Base-by-base conservation (phyloP, 2,329 filamentous ascomycete species). In the Ascochyta fabae region DNA sequence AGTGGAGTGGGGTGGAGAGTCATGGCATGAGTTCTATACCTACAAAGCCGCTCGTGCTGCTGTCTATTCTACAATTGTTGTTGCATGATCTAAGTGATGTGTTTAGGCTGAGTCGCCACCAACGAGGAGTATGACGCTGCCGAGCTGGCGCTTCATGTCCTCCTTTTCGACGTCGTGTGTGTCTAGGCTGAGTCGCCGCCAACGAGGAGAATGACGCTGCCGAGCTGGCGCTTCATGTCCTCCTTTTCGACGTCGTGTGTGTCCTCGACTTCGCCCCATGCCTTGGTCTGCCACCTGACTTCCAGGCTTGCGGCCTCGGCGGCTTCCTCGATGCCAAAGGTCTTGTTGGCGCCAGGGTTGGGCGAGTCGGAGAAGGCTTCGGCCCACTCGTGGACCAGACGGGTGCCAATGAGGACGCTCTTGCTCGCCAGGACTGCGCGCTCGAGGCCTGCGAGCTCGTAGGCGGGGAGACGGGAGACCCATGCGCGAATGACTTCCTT, bases 201-300 rank as follows among this genome's bases (percentile, higher is more conserved):
- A 9, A 97, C 89, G 45, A 98, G 78, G 69, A 98, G 73, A 15
- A 96, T 83, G 10, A 92, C 90, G 73, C 92, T 96, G 13, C 94
- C 95, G 56, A 98, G 79, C 78, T 98, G 95, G 68, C 94, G 84
- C 71, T 86, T 85, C 62, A 98, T 66, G 76, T 99, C 95, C 76
- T 96, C 94, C 75, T 88, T 90, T 68, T 96, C 90, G 1, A 99
- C 95, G 80, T 99, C 95, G 77, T 99, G 95, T 26, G 93, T 96
- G 77, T 99, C 93, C 75, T 99, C 95, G 0, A 99, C 95, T 80
- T 96, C 93, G 8, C 95, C 95, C 94, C 95, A 98, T 77, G 90
- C 88, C 26, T 84, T 80, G 1, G 88, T 96, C 83, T 99, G 95
- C 88, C 92, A 97, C 61, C 86, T 83, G 15, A 96, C 91, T 80